Percentiles rank a stretch among this genome's conserved stretches.
These are phyloP conservation scores for Rhodocollybia butyracea DNA, from an alignment of 768 basidiomycete species.

Conservation along the genomic window DNA sequence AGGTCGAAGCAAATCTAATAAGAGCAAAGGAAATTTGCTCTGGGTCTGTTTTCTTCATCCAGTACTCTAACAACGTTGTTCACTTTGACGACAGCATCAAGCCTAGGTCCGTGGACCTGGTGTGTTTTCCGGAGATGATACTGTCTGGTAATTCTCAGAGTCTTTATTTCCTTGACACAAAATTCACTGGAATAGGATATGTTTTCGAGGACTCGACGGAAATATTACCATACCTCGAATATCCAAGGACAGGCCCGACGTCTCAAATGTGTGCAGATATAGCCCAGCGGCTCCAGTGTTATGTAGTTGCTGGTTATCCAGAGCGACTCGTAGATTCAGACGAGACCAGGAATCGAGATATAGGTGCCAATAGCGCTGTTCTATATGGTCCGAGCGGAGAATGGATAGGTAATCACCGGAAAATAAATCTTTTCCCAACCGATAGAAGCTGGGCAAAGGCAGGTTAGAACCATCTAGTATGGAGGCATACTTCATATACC, in stretches of 20 bases:
- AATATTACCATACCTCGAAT: constrained; percentile 74
- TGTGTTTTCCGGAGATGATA: constrained; percentile 88
- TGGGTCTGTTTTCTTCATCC: constrained; percentile 36
- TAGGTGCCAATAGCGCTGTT: constrained; percentile 73
- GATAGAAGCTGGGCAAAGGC: constrained; percentile 83
- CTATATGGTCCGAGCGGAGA: constrained; percentile 64
- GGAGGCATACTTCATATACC: not conserved
- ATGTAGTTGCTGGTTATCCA: constrained; percentile 82
- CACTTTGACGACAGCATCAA: constrained; percentile 64
- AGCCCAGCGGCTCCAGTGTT: constrained; percentile 57
- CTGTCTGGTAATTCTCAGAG: constrained; percentile 54
- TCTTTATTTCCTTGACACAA: not conserved
- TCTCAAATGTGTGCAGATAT: constrained; percentile 69
- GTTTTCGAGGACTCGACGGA: constrained; percentile 64
- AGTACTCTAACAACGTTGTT: constrained; percentile 2
- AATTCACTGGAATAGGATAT: too few species aligned
- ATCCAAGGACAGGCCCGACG: constrained; percentile 67
- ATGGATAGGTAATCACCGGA: constrained; percentile 67
- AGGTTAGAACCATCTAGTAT: too few species aligned
- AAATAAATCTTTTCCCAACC: constrained; percentile 75
- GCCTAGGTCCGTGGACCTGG: constrained; percentile 70
- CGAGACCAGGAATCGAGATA: constrained; percentile 4
- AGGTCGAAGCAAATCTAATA: constrained; percentile 66
- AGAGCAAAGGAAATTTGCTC: constrained; percentile 60
- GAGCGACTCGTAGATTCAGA: constrained; percentile 45